Evolutionary conservation across 139 green algal species (phyloP).

Genomic region (Chlamydomonas schloesseri): DNA sequence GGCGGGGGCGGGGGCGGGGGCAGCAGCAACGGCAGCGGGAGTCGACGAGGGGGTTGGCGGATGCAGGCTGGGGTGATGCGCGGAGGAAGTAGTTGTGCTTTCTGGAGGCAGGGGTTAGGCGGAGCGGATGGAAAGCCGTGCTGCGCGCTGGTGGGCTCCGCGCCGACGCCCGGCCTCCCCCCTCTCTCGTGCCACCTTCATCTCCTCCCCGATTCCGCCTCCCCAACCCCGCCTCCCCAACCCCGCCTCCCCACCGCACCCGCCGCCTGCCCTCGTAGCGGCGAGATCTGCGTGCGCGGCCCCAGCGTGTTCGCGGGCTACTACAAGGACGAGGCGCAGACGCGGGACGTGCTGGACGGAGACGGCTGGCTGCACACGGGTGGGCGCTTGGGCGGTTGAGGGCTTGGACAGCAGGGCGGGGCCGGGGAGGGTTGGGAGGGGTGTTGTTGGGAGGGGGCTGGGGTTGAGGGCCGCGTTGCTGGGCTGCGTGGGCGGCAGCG

Average conservation of each 20-base stretch:
- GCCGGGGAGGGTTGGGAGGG: not conserved
- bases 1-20: not conserved
- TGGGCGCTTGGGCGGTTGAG: conserved; percentile 44
- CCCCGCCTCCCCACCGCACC: not conserved
- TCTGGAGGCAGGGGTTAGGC: too few relatives aligned
- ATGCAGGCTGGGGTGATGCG: too few relatives aligned
- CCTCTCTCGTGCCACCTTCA: not conserved
- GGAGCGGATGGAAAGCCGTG: too few relatives aligned
- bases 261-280: conserved; percentile 49
- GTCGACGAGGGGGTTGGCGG: too few relatives aligned
- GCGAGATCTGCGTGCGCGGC: conserved; percentile 95
- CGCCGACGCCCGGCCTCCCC: too few relatives aligned
- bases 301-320: conserved; percentile 92
- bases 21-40: not conserved
- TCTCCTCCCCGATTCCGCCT: not conserved
- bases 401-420: not conserved
- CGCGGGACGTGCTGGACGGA: conserved; percentile 86
- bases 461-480: too few relatives aligned
- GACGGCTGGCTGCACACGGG: conserved; percentile 98
- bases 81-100: too few relatives aligned
- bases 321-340: conserved; percentile 79
- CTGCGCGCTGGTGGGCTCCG: too few relatives aligned
- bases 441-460: not conserved
- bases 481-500: too few relatives aligned
- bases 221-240: conserved; percentile 76